phyloP scores from a whole-genome alignment of 2,329 filamentous ascomycete species.

The Aotearoamyces nothofagi region DNA sequence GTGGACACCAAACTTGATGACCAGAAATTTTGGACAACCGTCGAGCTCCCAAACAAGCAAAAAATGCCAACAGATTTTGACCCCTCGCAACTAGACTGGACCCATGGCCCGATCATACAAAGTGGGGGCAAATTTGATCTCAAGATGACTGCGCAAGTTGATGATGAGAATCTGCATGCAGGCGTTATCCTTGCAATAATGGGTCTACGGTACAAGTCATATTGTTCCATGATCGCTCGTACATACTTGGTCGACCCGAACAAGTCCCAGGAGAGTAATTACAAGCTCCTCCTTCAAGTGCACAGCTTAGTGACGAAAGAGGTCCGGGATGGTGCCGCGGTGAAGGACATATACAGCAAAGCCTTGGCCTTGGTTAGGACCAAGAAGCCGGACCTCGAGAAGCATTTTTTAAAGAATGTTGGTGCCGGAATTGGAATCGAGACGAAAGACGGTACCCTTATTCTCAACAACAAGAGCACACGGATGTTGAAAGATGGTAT shows the following conservation, averaged over 20 bases:
- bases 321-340: conserved; percentile 69
- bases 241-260: conserved; percentile 96
- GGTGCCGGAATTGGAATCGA: conserved; percentile 90
- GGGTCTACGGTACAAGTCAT: conserved; percentile 89
- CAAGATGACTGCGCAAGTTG: conserved; percentile 62
- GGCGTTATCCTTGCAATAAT: conserved; percentile 89
- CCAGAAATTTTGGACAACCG: conserved; percentile 77
- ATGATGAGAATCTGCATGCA: conserved; percentile 70
- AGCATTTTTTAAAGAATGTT: conserved; percentile 85
- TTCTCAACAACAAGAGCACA: conserved; percentile 76
- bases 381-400: conserved; percentile 91
- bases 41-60: conserved; percentile 50
- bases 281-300: conserved; percentile 72
- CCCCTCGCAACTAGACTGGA: conserved; percentile 81
- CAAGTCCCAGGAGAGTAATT: conserved; percentile 87
- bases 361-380: conserved; percentile 65
- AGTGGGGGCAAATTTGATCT: conserved; percentile 94
- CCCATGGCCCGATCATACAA: conserved; percentile 77
- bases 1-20: conserved; percentile 89
- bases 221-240: conserved; percentile 80
- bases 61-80: conserved; percentile 85
- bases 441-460: conserved; percentile 66
- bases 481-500: conserved; percentile 86
- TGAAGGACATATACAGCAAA: conserved; percentile 86
- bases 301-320: conserved; percentile 87